Base-by-base conservation (phyloP, 2,329 filamentous ascomycete species). In the Zasmidium angulare region DNA sequence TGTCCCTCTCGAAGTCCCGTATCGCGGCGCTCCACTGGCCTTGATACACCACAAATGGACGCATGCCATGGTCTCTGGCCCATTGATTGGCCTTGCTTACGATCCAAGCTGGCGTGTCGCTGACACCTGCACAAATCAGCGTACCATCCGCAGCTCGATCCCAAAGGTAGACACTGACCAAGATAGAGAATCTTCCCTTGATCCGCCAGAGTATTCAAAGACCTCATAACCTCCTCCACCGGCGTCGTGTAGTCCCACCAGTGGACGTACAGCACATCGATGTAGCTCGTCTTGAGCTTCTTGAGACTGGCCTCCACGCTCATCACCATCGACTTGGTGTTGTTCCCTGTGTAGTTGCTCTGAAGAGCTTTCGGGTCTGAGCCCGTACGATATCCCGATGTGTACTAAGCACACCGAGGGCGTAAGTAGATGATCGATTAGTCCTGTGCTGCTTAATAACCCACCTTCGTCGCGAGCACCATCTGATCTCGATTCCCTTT, bases 31-130 rank as follows among this genome's bases (percentile, higher is more conserved):
- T 60, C 62, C 86, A 90, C 11, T 75, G 77, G 10, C 88, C 88
- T 73, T 89, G 86, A 72, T 89, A 90, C 26, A 90, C 83, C 36
- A 79, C 82, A 76, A 92, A 92, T 43, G 83, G 86, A 1, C 85
- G 84, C 23, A 91, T 79, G 14, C 86, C 87, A 63, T 90, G 84
- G 62, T 85, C 81, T 46, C 86, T 82, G 3, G 90, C 90, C 69
- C 91, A 76, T 72, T 50, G 36, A 24, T 65, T 66, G 11, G 62
- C 65, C 2, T 63, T 62, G 20, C 51, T 55, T 10, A 63, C 62
- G 1, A 70, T 74, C 87, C 87, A 90, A 9, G 88, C 88, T 0
- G 88, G 88, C 0, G 85, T 86, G 65, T 90, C 87, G 47, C 82
- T 86, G 71, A 89, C 79, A 31, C 56, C 36, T 43, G 36, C 11